phyloP scores from a whole-genome alignment of 108 stramenopile species.

The Seminavis robusta region DNA sequence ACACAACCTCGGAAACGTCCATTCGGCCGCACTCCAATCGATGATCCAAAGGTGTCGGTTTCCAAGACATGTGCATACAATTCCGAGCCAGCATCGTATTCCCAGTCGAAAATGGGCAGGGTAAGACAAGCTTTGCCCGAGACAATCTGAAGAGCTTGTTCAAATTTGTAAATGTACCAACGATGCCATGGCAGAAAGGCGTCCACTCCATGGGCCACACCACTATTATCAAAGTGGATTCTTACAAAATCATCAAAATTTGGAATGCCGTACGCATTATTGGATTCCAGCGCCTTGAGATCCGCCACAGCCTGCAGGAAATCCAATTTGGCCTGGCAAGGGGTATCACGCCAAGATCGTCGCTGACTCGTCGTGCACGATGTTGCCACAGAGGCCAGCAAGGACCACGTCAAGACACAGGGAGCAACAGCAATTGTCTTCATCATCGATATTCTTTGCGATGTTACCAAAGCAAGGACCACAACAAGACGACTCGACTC shows the following conservation, averaged over 20 bases:
- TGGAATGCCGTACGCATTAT: too few relatives aligned
- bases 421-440: too few relatives aligned
- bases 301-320: too few relatives aligned
- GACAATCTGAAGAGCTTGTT: neutral
- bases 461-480: too few relatives aligned
- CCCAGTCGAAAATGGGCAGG: conserved; percentile 1
- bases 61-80: neutral
- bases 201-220: neutral
- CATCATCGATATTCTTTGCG: too few relatives aligned
- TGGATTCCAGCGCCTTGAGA: too few relatives aligned
- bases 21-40: neutral
- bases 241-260: neutral
- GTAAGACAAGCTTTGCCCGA: neutral
- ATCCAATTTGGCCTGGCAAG: too few relatives aligned
- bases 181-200: conserved; percentile 5
- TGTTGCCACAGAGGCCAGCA: too few relatives aligned
- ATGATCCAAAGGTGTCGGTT: neutral
- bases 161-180: conserved; percentile 7
- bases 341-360: too few relatives aligned
- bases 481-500: too few relatives aligned
- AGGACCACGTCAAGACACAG: too few relatives aligned
- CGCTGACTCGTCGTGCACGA: too few relatives aligned
- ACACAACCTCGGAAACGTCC: neutral
- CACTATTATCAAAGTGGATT: neutral
- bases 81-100: neutral